phyloP scores from a whole-genome alignment of 441 rosid genomes.

The Populus hybrid region DNA sequence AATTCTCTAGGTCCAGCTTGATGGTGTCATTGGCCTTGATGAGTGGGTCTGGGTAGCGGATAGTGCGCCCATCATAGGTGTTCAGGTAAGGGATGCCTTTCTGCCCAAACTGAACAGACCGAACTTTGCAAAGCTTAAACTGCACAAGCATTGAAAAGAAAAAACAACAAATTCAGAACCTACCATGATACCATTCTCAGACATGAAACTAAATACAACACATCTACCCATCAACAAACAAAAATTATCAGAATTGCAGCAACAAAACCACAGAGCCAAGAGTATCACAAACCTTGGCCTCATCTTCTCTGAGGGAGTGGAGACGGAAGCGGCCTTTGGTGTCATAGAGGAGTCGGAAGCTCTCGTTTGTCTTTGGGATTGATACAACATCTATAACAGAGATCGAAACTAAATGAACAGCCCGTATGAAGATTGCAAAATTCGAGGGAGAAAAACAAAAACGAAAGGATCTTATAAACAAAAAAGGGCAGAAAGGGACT shows the following conservation, averaged over 20 bases:
- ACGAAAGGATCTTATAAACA: background rate
- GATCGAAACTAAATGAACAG: background rate
- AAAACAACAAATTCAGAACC: too few relatives aligned
- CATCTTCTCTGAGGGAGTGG: slow-evolving; percentile 22
- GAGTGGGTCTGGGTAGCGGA: slow-evolving; percentile 24
- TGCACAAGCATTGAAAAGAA: background rate
- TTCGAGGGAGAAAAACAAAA: background rate
- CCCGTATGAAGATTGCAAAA: background rate
- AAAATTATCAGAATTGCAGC: too few relatives aligned
- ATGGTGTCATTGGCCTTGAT: slow-evolving; percentile 25
- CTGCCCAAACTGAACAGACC: slow-evolving; percentile 9
- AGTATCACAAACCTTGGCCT: slow-evolving; percentile 24
- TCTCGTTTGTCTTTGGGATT: slow-evolving; percentile 23
- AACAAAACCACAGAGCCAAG: background rate
- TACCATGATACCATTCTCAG: too few relatives aligned
- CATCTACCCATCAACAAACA: too few relatives aligned
- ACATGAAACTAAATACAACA: too few relatives aligned
- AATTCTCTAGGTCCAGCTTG: slow-evolving; percentile 20
- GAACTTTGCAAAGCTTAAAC: slow-evolving; percentile 23
- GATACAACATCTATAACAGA: slow-evolving; percentile 16
- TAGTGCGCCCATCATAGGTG: slow-evolving; percentile 18
- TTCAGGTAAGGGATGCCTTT: too few relatives aligned
- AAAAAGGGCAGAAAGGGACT: background rate
- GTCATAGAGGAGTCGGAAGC: slow-evolving; percentile 19
- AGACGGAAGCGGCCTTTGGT: slow-evolving; percentile 25